A percentile compares a stretch with the other conserved stretches of the same genome.
These are phyloP conservation scores for Eragrostis curvula DNA, from an alignment of 176 grass and related monocot species.

Conservation along the genomic window DNA sequence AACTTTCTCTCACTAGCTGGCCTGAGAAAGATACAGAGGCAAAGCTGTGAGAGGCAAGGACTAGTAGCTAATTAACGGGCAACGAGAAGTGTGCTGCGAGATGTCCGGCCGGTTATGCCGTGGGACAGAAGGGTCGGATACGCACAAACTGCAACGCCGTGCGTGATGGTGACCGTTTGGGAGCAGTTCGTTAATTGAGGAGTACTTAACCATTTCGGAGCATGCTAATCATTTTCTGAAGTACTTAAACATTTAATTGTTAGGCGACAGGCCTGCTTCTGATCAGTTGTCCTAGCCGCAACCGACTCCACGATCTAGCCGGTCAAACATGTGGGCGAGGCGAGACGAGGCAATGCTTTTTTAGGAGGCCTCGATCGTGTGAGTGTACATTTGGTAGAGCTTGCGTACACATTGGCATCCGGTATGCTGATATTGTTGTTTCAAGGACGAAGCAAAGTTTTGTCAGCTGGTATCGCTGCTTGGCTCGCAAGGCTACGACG, in stretches of 20 bases:
- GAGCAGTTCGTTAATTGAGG: not conserved
- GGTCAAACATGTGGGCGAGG: not conserved
- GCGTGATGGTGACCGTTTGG: slow-evolving; percentile 25
- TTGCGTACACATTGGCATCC: not conserved
- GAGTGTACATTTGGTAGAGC: not conserved
- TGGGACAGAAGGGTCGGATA: slow-evolving; percentile 48
- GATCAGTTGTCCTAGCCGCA: not conserved
- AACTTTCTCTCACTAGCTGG: slow-evolving; percentile 27
- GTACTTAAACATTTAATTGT: not conserved
- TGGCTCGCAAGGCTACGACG: slow-evolving; percentile 24
- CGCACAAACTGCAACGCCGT: not conserved
- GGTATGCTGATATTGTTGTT: slow-evolving; percentile 13
- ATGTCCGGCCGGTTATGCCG: slow-evolving; percentile 19
- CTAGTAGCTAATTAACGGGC: not conserved
- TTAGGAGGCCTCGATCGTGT: not conserved
- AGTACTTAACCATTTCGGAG: not conserved
- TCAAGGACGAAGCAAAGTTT: not conserved
- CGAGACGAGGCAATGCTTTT: not conserved
- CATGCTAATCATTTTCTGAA: not conserved
- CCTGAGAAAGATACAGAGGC: not conserved
- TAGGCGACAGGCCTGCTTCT: not conserved
- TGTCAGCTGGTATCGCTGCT: not conserved
- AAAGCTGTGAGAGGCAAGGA: not conserved
- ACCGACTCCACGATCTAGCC: not conserved
- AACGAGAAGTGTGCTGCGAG: not conserved